Percentiles rank a stretch among this genome's conserved stretches.
These are phyloP conservation scores for Verticillium tricorpus DNA, from an alignment of 2,329 filamentous ascomycete species.

Conservation along the genomic window DNA sequence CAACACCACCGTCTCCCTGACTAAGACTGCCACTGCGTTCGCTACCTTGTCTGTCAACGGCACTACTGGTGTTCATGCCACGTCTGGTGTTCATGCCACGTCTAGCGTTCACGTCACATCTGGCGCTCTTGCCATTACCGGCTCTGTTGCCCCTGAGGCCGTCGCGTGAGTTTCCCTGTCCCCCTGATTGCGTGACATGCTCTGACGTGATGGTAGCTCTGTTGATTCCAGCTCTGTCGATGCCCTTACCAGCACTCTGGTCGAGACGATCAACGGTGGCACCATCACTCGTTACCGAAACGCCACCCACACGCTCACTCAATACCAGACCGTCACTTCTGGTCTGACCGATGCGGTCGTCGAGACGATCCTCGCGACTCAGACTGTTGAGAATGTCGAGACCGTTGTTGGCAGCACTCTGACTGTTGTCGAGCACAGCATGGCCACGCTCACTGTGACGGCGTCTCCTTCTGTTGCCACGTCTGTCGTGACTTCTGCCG, in stretches of 20 bases:
- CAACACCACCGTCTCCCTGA: background rate
- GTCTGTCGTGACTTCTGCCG: background rate
- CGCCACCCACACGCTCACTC: background rate
- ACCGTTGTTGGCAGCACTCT: conserved; percentile 1
- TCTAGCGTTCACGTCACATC: background rate
- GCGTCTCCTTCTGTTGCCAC: background rate
- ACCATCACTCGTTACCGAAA: background rate
- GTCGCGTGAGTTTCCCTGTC: background rate
- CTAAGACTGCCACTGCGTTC: background rate
- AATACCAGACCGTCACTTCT: background rate
- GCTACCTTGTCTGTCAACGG: background rate
- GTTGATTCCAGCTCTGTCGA: background rate
- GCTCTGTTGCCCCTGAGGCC: background rate
- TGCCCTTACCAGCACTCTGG: background rate
- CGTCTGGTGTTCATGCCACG: background rate
- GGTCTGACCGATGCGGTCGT: background rate
- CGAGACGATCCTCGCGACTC: conserved; percentile 1
- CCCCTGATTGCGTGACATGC: background rate
- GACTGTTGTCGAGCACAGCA: conserved; percentile 1
- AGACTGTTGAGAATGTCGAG: background rate
- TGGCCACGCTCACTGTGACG: conserved; percentile 4
- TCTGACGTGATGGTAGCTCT: no score
- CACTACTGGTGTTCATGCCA: no score
- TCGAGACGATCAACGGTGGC: background rate
- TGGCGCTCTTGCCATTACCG: background rate